Conservation (phyloP, 2,329 filamentous ascomycete species). For the Neonectria sp. region DNA sequence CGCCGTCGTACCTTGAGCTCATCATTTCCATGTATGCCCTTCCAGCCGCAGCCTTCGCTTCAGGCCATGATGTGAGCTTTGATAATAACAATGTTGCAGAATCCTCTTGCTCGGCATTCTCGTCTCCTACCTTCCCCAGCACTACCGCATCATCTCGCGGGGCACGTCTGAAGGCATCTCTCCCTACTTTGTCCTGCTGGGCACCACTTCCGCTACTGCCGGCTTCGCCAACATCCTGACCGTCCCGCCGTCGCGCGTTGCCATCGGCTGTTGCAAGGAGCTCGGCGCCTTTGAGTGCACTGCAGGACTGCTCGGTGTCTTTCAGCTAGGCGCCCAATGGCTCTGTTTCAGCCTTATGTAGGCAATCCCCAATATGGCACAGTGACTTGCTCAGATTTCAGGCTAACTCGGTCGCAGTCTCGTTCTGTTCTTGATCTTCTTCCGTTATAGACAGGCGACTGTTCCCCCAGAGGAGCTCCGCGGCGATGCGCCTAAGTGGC, state of each 20-base stretch:
- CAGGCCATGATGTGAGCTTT: constrained; percentile 12
- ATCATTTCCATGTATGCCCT: constrained; percentile 68
- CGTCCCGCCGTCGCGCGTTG: constrained; percentile 84
- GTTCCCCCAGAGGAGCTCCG: constrained; percentile 65
- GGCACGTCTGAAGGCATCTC: constrained; percentile 94
- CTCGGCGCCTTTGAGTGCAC: constrained; percentile 87
- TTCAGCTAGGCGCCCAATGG: constrained; percentile 94
- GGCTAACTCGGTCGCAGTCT: constrained; percentile 69
- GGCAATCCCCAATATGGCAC: constrained; percentile 50
- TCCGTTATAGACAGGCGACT: constrained; percentile 75
- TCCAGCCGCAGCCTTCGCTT: background rate
- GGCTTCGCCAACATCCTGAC: constrained; percentile 94
- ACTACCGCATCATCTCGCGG: constrained; percentile 89
- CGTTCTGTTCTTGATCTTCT: constrained; percentile 94
- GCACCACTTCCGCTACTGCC: constrained; percentile 89
- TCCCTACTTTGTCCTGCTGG: constrained; percentile 95
- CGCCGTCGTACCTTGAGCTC: constrained; percentile 69
- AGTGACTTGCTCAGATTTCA: background rate
- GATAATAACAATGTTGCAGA: constrained; percentile 51
- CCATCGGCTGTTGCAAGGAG: constrained; percentile 88
- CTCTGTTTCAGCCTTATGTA: constrained; percentile 93
- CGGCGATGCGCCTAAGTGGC: constrained; percentile 76
- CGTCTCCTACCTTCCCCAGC: constrained; percentile 94
- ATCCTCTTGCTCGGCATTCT: constrained; percentile 90
- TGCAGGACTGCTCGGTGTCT: constrained; percentile 88